Conservation (phyloP, 257 asterid genomes). For the Forsythia suspensa region DNA sequence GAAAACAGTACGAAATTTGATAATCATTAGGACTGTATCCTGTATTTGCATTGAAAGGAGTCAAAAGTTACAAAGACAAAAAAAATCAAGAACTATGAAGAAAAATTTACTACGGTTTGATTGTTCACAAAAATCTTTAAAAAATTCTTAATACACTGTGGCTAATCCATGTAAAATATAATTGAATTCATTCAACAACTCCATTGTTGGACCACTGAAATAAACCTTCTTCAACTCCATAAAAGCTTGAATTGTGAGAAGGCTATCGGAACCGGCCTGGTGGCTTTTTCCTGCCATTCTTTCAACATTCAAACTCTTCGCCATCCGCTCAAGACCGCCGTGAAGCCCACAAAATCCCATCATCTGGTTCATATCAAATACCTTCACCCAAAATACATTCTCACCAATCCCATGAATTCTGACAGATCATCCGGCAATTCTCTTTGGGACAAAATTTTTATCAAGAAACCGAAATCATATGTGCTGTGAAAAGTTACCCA, state of each 20-base stretch:
- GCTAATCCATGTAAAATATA: background rate
- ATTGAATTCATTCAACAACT: background rate
- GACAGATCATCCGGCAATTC: constrained; percentile 8
- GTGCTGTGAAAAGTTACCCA: constrained; percentile 42
- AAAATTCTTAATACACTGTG: too few relatives aligned
- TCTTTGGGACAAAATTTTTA: background rate
- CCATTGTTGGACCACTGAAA: background rate
- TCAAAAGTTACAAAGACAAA: too few relatives aligned
- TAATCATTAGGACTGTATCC: too few relatives aligned
- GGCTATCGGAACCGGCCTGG: constrained; percentile 36
- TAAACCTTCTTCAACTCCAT: background rate
- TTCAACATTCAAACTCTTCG: constrained; percentile 2
- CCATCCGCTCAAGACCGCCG: constrained; percentile 31
- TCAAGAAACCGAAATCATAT: constrained; percentile 26
- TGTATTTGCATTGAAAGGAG: too few relatives aligned
- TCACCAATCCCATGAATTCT: background rate
- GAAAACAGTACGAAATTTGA: too few relatives aligned
- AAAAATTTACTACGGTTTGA: too few relatives aligned
- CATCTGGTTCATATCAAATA: constrained; percentile 31
- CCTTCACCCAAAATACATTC: background rate
- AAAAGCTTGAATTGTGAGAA: constrained; percentile 4
- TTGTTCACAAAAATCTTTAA: too few relatives aligned
- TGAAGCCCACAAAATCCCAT: background rate
- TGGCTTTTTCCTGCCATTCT: constrained; percentile 27
- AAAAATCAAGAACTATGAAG: too few relatives aligned